Evolutionary conservation across 2,329 filamentous ascomycete species (phyloP), one percentile per base, ranked within the genome.

Genomic region (Colletotrichum spinosum): DNA sequence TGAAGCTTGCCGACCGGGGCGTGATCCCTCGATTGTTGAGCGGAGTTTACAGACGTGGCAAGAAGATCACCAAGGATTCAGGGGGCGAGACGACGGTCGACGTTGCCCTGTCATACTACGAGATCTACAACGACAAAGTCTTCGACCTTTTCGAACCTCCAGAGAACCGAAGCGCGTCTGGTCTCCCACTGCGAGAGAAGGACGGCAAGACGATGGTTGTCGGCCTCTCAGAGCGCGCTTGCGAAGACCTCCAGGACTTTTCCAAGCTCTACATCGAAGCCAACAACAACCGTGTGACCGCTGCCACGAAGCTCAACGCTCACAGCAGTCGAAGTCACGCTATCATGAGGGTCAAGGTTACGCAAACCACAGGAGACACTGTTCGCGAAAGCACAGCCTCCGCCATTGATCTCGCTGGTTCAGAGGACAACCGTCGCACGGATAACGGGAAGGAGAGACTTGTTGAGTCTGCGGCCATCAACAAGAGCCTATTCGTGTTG

Each of bases 51-150:
- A 88, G 95, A 52, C 86, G 93, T 66, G 90, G 91, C 68, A 92
- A 93, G 78, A 97, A 97, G 82, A 90, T 96, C 15, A 86, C 88
- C 69, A 96, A 95, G 78, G 94, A 97, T 72, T 86, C 89, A 2
- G 83, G 84, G 5, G 92, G 90, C 10, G 82, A 88, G 55, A 94
- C 90, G 0, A 84, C 81, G 2, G 92, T 97, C 25, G 82, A 88
- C 8, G 92, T 97, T 13, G 84, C 88, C 11, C 85, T 97, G 73
- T 94, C 92, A 35, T 97, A 97, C 80, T 97, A 97, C 80, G 94
- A 97, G 77, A 97, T 97, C 70, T 97, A 97, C 80, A 97, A 97
- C 77, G 94, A 97, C 81, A 95, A 95, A 75, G 94, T 97, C 17
- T 97, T 90, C 73, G 94, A 97, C 75, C 82, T 97, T 38, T 93